phyloP scores from a whole-genome alignment of 176 grass and related monocot species.

The Echinochloa phyllopogon region DNA sequence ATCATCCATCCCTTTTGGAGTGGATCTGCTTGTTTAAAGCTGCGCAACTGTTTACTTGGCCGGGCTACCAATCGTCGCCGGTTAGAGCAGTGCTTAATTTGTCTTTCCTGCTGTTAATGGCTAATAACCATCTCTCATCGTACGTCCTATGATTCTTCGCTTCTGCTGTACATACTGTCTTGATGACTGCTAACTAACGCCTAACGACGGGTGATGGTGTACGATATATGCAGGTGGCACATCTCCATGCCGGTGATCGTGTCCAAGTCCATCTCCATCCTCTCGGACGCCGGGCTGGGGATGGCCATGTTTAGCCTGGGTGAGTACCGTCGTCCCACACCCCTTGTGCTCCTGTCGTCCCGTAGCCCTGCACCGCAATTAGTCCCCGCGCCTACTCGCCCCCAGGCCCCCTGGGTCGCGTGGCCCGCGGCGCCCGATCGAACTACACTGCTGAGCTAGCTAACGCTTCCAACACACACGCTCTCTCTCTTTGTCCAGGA shows the following conservation, averaged over 20 bases:
- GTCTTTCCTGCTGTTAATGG: not conserved
- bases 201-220: not conserved
- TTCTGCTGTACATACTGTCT: not conserved
- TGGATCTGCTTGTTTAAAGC: not conserved
- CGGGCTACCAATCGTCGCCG: constrained; percentile 28
- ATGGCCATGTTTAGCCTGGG: constrained; percentile 99
- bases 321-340: constrained; percentile 42
- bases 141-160: not conserved
- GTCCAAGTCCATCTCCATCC: constrained; percentile 90
- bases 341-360: constrained; percentile 51
- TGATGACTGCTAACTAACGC: not conserved
- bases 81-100: not conserved
- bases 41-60: not conserved
- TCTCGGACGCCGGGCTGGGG: constrained; percentile 94
- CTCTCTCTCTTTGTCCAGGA: constrained; percentile 39
- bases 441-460: not conserved
- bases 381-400: not conserved
- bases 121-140: not conserved
- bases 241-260: constrained; percentile 80
- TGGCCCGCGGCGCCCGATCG: no score
- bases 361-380: constrained; percentile 46
- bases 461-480: no score
- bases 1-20: not conserved
- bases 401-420: no score
- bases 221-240: constrained; percentile 67